Percentiles rank a stretch among this genome's conserved stretches.
These are phyloP conservation scores for Lachnellula hyalina DNA, from an alignment of 2,329 filamentous ascomycete genomes.

Conservation along the genomic window DNA sequence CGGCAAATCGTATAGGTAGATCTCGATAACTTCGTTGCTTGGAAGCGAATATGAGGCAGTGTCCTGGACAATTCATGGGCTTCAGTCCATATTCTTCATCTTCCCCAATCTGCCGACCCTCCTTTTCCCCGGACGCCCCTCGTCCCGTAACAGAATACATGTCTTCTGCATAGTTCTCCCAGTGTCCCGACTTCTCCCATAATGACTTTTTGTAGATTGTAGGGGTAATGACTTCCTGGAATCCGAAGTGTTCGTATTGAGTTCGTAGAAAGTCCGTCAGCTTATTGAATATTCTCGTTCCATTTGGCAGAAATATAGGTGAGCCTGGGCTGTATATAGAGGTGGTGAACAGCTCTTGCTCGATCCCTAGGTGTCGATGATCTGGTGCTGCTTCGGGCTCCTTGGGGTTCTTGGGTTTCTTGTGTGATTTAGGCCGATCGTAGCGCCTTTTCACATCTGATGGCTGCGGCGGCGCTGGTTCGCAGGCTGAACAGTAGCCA, in stretches of 20 bases:
- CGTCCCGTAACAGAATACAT: slow-evolving; percentile 75
- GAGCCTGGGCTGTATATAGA: slow-evolving; percentile 79
- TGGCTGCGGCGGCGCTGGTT: slow-evolving; percentile 10
- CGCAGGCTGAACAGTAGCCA: slow-evolving; percentile 31
- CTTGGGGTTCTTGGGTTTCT: slow-evolving; percentile 4
- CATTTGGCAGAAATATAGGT: slow-evolving; percentile 77
- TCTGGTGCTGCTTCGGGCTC: slow-evolving; percentile 35
- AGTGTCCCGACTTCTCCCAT: slow-evolving; percentile 81
- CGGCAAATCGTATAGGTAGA: slow-evolving; percentile 76
- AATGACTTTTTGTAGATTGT: slow-evolving; percentile 86
- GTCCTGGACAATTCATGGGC: slow-evolving; percentile 90
- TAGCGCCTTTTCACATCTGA: neutral
- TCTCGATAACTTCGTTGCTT: slow-evolving; percentile 71
- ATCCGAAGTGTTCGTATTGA: slow-evolving; percentile 80
- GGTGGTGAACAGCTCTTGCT: slow-evolving; percentile 74
- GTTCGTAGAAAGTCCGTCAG: slow-evolving; percentile 75
- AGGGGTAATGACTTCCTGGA: slow-evolving; percentile 82
- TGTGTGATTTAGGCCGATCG: slow-evolving; percentile 10
- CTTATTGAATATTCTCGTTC: slow-evolving; percentile 77
- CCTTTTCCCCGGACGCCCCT: slow-evolving; percentile 24
- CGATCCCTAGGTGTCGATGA: slow-evolving; percentile 54
- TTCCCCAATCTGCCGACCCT: slow-evolving; percentile 44
- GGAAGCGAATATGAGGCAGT: slow-evolving; percentile 77
- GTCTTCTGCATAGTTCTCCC: slow-evolving; percentile 85
- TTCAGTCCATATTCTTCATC: slow-evolving; percentile 76